phyloP scores from a whole-genome alignment of 2,329 filamentous ascomycete genomes.

The Epichloe festucae region DNA sequence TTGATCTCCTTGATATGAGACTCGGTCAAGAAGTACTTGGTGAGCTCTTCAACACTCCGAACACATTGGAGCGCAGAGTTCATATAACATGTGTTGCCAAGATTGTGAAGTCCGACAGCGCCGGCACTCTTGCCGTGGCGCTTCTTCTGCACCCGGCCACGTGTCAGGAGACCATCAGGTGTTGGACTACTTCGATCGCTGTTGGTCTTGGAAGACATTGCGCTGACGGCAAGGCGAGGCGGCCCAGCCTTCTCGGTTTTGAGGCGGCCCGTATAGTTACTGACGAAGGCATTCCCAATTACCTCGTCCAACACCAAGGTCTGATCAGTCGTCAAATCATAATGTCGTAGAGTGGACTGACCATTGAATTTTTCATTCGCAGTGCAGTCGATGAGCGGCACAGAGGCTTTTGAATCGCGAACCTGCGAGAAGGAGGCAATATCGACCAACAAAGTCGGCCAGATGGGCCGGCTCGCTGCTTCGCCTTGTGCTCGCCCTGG shows the following conservation, averaged over 20 bases:
- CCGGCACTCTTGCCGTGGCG: constrained; percentile 60
- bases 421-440: constrained; percentile 39
- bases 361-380: constrained; percentile 68
- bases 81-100: constrained; percentile 99
- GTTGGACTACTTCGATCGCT: constrained; percentile 60
- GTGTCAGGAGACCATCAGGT: constrained; percentile 47
- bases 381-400: constrained; percentile 47
- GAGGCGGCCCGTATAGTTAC: constrained; percentile 28
- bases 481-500: constrained; percentile 17
- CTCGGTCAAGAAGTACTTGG: constrained; percentile 73
- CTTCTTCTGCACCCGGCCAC: constrained; percentile 58
- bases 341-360: constrained; percentile 47
- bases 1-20: constrained; percentile 75
- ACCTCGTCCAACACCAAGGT: constrained; percentile 77
- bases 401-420: constrained; percentile 13
- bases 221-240: constrained; percentile 15
- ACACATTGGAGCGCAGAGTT: constrained; percentile 94
- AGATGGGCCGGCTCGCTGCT: constrained; percentile 18
- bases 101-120: constrained; percentile 71
- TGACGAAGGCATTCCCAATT: constrained; percentile 46
- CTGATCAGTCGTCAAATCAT: constrained; percentile 58
- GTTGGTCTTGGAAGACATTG: constrained; percentile 16
- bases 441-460: constrained; percentile 31
- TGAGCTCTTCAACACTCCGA: constrained; percentile 83
- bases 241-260: constrained; percentile 25